These are phyloP conservation scores for Sporothrix pseudoabietina DNA, from an alignment of 2,329 filamentous ascomycete genomes.

Conservation along the genomic window DNA sequence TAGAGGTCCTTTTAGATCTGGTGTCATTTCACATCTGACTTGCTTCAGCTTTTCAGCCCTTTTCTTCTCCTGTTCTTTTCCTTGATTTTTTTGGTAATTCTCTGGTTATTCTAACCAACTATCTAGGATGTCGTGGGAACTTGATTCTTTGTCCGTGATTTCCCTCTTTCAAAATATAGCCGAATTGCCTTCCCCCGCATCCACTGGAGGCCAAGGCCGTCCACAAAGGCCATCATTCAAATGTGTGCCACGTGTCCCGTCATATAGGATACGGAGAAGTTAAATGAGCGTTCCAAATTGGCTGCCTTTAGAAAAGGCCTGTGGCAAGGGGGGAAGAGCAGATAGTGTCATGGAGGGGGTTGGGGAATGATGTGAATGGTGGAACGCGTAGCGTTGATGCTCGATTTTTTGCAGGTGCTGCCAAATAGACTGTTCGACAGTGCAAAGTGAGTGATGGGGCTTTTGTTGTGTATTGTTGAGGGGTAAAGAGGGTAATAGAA, in stretches of 20 bases:
- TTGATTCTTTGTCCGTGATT: not conserved
- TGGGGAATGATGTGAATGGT: not conserved
- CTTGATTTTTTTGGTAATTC: not conserved
- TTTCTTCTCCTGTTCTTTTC: not conserved
- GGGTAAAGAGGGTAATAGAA: not conserved
- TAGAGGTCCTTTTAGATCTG: not conserved
- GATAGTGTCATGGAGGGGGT: not conserved
- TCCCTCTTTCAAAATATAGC: not conserved
- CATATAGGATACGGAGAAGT: not conserved
- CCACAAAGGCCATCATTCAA: not conserved
- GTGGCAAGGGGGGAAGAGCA: not conserved
- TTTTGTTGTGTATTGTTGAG: not conserved
- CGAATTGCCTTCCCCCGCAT: not conserved
- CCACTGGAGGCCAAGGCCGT: not conserved
- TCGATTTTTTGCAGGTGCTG: not conserved
- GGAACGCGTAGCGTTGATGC: not conserved
- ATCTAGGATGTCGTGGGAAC: slow-evolving; percentile 18
- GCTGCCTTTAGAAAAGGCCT: not conserved
- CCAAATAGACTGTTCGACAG: not conserved
- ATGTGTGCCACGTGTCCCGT: not conserved
- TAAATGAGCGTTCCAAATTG: not conserved
- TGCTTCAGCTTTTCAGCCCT: not conserved
- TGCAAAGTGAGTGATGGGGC: not conserved
- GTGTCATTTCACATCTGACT: not conserved
- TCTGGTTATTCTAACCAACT: not conserved